Evolutionary conservation across 805 yeast species (phyloP).

Genomic region (Suhomyces canberraensis): DNA sequence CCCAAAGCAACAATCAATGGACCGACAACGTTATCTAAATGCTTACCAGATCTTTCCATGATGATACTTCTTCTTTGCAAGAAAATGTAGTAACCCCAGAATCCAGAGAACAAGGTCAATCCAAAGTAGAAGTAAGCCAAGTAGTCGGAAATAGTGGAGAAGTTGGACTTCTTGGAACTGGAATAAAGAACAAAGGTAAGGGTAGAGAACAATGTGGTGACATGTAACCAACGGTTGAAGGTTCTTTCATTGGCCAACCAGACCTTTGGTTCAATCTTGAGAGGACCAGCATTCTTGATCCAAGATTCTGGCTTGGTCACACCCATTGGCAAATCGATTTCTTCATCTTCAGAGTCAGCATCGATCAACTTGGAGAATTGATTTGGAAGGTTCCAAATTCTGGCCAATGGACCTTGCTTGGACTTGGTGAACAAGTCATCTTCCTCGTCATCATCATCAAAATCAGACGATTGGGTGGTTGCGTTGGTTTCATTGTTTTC

Average conservation of each 20-base stretch:
- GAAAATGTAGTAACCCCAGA: constrained; percentile 87
- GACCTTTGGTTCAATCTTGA: constrained; percentile 94
- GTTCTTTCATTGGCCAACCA: constrained; percentile 99
- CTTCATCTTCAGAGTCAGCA: constrained; percentile 80
- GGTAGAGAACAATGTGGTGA: constrained; percentile 78
- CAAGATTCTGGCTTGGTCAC: constrained; percentile 76
- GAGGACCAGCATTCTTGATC: constrained; percentile 85
- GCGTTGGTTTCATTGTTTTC: constrained; percentile 9
- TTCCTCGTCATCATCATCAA: constrained; percentile 29
- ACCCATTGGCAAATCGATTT: constrained; percentile 82
- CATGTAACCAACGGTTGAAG: constrained; percentile 91
- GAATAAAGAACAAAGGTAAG: constrained; percentile 81
- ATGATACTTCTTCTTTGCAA: constrained; percentile 68
- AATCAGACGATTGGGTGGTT: constrained; percentile 26
- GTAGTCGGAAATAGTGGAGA: constrained; percentile 57
- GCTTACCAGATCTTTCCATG: constrained; percentile 77
- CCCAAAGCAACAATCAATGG: constrained; percentile 78
- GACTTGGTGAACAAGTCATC: constrained; percentile 10
- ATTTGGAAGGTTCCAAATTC: constrained; percentile 24
- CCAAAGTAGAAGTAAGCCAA: constrained; percentile 80
- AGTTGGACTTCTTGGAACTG: constrained; percentile 66
- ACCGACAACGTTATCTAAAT: constrained; percentile 86
- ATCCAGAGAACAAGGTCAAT: constrained; percentile 75
- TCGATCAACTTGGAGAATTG: constrained; percentile 44
- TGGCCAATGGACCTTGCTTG: constrained; percentile 14